Evolutionary conservation across 2,329 filamentous ascomycete species (phyloP).

Genomic region (Leptographium galeiforme): DNA sequence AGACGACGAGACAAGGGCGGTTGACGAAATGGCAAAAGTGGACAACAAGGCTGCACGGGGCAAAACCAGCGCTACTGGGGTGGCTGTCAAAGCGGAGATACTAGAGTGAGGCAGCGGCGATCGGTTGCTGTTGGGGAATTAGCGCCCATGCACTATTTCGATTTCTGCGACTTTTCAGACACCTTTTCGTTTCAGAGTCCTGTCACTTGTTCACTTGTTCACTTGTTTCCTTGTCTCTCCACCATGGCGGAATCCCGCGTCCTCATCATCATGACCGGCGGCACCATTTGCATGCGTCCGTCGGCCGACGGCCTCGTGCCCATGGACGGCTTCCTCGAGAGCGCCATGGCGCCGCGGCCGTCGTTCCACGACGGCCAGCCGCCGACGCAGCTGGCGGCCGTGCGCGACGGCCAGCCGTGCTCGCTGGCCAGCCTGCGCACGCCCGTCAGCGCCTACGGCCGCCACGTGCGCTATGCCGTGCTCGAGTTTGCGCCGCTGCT

Average conservation of each 20-base stretch:
- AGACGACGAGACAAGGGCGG: not conserved
- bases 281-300: constrained; percentile 82
- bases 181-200: no score
- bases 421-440: constrained; percentile 60
- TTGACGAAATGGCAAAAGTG: not conserved
- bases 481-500: constrained; percentile 75
- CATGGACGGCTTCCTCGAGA: constrained; percentile 65
- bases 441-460: constrained; percentile 64
- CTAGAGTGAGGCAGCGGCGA: no score
- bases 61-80: not conserved
- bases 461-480: constrained; percentile 71
- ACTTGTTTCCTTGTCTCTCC: not conserved
- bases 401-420: constrained; percentile 33
- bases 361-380: constrained; percentile 71
- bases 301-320: constrained; percentile 70
- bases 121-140: no score
- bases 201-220: not conserved
- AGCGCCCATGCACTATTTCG: no score
- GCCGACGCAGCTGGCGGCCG: constrained; percentile 32
- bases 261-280: constrained; percentile 81
- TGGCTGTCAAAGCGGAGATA: no score
- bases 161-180: no score
- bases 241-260: constrained; percentile 62
- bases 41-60: constrained; percentile 3
- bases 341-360: constrained; percentile 67